These are phyloP conservation scores for Taphrina pruni DNA, from an alignment of 1,139 yeast genomes.

Conservation along the genomic window DNA sequence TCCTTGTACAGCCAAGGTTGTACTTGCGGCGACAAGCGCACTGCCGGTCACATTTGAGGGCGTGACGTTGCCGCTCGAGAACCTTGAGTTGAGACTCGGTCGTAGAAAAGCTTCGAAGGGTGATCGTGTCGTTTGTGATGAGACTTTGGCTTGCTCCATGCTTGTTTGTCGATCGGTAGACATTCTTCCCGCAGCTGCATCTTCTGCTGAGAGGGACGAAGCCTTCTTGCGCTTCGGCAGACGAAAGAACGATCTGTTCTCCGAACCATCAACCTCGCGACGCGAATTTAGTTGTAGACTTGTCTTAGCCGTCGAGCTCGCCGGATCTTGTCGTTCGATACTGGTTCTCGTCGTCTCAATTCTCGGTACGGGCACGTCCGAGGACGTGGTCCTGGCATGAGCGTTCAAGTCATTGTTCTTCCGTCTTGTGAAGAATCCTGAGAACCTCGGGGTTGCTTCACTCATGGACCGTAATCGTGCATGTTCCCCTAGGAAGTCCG, in stretches of 20 bases:
- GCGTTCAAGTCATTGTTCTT: conserved; percentile 11
- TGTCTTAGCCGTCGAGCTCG: not conserved
- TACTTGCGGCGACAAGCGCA: conserved; percentile 27
- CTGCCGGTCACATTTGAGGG: conserved; percentile 5
- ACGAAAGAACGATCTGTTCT: conserved; percentile 27
- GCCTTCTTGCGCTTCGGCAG: conserved; percentile 34
- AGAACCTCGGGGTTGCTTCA: conserved; percentile 18
- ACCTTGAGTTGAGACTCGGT: conserved; percentile 20
- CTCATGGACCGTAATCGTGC: conserved; percentile 16
- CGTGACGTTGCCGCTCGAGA: conserved; percentile 12
- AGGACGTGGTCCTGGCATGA: conserved; percentile 1
- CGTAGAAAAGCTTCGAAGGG: conserved; percentile 33
- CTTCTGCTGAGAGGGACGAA: not conserved
- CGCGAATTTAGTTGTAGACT: not conserved
- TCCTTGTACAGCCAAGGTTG: conserved; percentile 35
- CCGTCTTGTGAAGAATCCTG: conserved; percentile 27
- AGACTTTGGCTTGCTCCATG: conserved; percentile 15
- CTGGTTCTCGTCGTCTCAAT: conserved; percentile 20
- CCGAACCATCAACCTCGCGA: not conserved
- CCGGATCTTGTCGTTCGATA: not conserved
- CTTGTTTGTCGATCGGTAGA: conserved; percentile 10
- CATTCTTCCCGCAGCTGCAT: conserved; percentile 2
- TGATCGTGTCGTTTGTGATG: conserved; percentile 27
- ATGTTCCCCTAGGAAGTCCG: not conserved
- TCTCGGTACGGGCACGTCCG: not conserved